Conservation (phyloP, 805 yeast genomes). For the Wickerhamomyces ciferrii region DNA sequence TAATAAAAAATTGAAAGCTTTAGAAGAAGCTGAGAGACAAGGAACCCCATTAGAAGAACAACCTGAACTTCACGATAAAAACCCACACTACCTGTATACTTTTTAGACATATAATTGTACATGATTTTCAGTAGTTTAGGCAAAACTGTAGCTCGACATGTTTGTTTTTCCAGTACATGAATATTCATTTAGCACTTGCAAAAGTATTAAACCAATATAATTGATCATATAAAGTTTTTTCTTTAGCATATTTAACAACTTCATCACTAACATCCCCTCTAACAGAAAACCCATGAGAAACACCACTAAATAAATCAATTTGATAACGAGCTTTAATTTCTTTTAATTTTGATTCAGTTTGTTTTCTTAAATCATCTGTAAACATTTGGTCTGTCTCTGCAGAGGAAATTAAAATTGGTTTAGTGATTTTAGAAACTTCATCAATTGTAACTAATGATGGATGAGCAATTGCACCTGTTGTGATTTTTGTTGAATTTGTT, state of each 20-base stretch:
- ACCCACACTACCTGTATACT: too few relatives aligned
- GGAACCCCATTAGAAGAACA: too few relatives aligned
- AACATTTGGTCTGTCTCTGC: conserved; percentile 64
- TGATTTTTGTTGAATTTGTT: conserved; percentile 26
- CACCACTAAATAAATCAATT: conserved; percentile 53
- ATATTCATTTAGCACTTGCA: too few relatives aligned
- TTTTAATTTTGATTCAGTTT: conserved; percentile 51
- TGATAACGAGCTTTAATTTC: conserved; percentile 47
- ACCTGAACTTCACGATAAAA: too few relatives aligned
- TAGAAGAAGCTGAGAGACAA: too few relatives aligned
- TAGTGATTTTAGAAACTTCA: conserved; percentile 50
- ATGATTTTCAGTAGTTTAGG: too few relatives aligned
- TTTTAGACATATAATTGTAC: too few relatives aligned
- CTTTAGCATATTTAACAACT: conserved; percentile 51
- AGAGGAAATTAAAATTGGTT: conserved; percentile 61
- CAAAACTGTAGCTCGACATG: too few relatives aligned
- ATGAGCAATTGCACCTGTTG: conserved; percentile 70
- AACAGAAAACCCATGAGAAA: conserved; percentile 67
- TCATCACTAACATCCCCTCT: conserved; percentile 65
- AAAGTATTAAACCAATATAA: conserved; percentile 6
- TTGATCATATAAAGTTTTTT: conserved; percentile 43
- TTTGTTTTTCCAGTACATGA: too few relatives aligned
- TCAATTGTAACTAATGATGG: conserved; percentile 65
- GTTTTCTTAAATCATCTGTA: conserved; percentile 51
- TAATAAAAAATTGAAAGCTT: too few relatives aligned